Base-by-base conservation (phyloP, 352 stramenopile genomes). In the Pythium plurisporium region DNA sequence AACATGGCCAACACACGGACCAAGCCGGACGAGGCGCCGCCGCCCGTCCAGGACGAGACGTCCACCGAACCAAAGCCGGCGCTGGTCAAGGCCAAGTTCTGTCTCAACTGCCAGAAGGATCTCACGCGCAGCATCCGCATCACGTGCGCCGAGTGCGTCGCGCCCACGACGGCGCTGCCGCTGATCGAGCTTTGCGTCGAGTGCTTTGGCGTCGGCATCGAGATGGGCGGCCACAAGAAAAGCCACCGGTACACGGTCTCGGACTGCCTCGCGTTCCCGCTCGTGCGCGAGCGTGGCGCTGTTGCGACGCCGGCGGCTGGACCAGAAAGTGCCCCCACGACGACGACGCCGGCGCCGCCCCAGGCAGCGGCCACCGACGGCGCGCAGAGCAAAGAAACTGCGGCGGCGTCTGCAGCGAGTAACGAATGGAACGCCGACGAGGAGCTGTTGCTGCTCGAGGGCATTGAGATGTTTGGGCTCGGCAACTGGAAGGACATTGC, bases 401-500 rank as follows among this genome's bases (percentile, higher is more conserved):
- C 54, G 51, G 70, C 20, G 31, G 44, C 23, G 54, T 46, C 12
- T 25, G 26, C 58, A 25, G 34, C 47, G 14, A 69, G 47, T 42
- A 63, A 53, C 54, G 78, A 79, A 37, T 99, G 96, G 96, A 98
- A 89, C 8, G 89, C 86, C 1, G 91, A 98, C 59, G 96, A 99
- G 69, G 96, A 99, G 70, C 65, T 99, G 25, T 62, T 96, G 41
- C 74, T 99, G 36, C 80, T 99, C 14, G 96, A 99, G 65, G 95
- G 74, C 23, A 98, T 99, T 44, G 80, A 96, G 48, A 95, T 94
- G 65, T 97, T 98, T 62, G 96, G 96, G 30, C 84, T 99, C 58
- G 96, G 96, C 45, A 99, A 99, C 72, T 99, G 96, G 96, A 89
- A 89, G 59, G 87, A 97, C 58, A 96, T 95, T 43, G 78, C 85